phyloP scores from a whole-genome alignment of 2,329 filamentous ascomycete species.

The Botrytis elliptica region DNA sequence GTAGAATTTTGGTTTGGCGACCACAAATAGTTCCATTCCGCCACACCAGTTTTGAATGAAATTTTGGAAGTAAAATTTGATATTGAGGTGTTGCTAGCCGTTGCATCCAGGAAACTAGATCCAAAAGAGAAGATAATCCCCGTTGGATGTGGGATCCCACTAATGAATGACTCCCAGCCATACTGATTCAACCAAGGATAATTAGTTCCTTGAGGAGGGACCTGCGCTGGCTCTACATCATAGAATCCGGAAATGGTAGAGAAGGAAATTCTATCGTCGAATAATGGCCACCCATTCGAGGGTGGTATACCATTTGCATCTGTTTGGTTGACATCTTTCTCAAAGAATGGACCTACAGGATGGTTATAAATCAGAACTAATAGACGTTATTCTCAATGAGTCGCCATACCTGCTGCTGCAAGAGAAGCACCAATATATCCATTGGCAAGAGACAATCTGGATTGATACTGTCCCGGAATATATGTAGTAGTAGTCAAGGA shows the following conservation, averaged over 20 bases:
- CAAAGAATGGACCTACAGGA: conserved; percentile 37
- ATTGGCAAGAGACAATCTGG: conserved; percentile 38
- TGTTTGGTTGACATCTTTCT: conserved; percentile 37
- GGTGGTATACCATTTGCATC: conserved; percentile 34
- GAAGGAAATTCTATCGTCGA: conserved; percentile 61
- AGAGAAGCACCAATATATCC: conserved; percentile 30
- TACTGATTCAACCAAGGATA: conserved; percentile 69
- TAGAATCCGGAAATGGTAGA: conserved; percentile 68
- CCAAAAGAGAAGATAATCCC: conserved; percentile 58
- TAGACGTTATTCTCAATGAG: not conserved
- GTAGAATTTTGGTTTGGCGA: conserved; percentile 49
- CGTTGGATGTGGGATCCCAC: conserved; percentile 68
- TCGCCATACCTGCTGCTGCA: not conserved
- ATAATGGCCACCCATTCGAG: conserved; percentile 67
- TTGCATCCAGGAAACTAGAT: conserved; percentile 58
- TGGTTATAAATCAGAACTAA: not conserved
- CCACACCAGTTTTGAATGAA: conserved; percentile 60
- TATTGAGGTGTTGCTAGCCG: conserved; percentile 57
- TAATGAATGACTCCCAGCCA: conserved; percentile 68
- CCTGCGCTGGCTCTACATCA: conserved; percentile 55
- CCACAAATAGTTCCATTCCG: conserved; percentile 68
- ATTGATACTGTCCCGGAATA: conserved; percentile 37
- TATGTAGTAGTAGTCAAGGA: conserved; percentile 34
- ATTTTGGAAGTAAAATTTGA: conserved; percentile 60
- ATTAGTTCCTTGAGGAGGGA: conserved; percentile 52